Evolutionary conservation across 352 stramenopile species (phyloP).

Genomic region (Thalassiosira tumida): DNA sequence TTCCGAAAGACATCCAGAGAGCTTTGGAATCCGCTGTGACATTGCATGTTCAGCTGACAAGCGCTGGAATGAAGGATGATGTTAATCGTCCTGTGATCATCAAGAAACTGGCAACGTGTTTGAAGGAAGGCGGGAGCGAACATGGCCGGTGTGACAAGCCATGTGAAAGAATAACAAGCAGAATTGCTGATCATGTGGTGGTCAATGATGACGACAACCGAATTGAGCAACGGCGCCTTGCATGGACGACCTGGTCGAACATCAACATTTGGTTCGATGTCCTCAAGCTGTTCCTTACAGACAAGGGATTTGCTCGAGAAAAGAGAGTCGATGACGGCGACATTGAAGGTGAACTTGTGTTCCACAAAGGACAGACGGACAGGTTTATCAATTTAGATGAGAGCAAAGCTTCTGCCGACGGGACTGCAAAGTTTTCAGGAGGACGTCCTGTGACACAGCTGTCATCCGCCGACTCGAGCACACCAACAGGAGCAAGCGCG

Average conservation of each 20-base stretch:
- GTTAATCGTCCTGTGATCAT: no score
- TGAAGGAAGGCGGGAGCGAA: no score
- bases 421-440: not conserved
- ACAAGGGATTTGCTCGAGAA: not conserved
- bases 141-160: no score
- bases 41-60: no score
- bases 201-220: no score
- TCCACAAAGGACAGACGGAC: not conserved
- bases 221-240: not conserved
- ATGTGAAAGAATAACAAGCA: no score
- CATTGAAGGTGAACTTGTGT: not conserved
- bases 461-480: not conserved
- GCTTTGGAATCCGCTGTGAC: no score
- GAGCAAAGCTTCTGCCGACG: not conserved
- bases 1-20: no score
- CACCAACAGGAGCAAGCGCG: not conserved
- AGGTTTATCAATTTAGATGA: not conserved
- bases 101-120: no score
- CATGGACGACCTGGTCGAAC: not conserved
- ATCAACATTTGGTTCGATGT: not conserved
- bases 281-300: not conserved
- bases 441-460: not conserved
- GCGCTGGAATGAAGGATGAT: no score
- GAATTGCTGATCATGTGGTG: no score
- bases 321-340: no score